Evolutionary conservation across 192 early-diverging fungal species (phyloP).

Genomic region (Coemansia sp.): DNA sequence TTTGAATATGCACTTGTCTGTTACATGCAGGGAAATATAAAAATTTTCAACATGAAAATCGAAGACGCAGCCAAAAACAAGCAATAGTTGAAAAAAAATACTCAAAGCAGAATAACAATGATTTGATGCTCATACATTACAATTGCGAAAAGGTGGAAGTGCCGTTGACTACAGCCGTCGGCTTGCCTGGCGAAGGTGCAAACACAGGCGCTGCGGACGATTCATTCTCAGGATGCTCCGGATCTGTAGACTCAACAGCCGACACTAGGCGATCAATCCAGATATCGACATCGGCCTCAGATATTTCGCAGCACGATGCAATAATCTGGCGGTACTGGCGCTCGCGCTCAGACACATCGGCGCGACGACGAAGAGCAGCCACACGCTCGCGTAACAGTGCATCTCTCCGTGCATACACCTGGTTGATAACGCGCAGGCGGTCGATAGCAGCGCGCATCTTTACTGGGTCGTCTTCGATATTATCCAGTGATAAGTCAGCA

Average conservation of each 20-base stretch:
- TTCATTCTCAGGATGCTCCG: conserved; percentile 3
- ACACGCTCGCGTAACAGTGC: conserved; percentile 59
- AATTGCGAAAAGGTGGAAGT: too few species aligned
- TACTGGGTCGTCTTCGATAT: conserved; percentile 31
- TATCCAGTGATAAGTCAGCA: conserved; percentile 10
- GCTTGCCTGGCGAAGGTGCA: neutral
- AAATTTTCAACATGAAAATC: too few species aligned
- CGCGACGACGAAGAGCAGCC: conserved; percentile 45
- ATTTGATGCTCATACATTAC: too few species aligned
- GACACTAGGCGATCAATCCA: conserved; percentile 69
- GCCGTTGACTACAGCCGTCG: neutral
- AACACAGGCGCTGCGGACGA: neutral
- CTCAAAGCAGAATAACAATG: too few species aligned
- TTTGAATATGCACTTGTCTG: neutral
- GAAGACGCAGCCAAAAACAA: too few species aligned
- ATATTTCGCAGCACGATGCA: conserved; percentile 79
- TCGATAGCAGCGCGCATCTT: conserved; percentile 33
- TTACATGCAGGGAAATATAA: too few species aligned
- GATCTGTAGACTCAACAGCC: conserved; percentile 66
- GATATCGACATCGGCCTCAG: conserved; percentile 72
- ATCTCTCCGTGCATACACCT: conserved; percentile 46
- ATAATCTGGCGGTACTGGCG: conserved; percentile 81
- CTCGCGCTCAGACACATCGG: conserved; percentile 63
- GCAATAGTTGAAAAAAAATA: too few species aligned
- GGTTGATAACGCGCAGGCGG: conserved; percentile 38